Conservation (phyloP, 2,329 filamentous ascomycete species). For the Paecilomyces fulvus region DNA sequence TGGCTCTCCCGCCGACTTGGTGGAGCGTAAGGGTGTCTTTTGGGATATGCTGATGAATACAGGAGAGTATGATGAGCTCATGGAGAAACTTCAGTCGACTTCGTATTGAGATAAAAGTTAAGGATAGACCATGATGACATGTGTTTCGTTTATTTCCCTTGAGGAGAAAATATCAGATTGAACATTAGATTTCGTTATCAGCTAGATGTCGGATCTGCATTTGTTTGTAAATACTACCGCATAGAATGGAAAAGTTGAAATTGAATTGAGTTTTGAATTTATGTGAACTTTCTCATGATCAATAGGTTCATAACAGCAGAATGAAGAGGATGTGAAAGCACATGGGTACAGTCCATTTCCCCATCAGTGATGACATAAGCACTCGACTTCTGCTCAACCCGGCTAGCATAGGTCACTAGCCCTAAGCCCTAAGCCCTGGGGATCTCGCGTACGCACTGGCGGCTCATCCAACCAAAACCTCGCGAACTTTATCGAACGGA, state of each 20-base stretch:
- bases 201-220: no score
- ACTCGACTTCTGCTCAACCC: not conserved
- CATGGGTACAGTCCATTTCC: not conserved
- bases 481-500: conserved; percentile 13
- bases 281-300: no score
- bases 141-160: not conserved
- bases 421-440: conserved; percentile 33
- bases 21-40: conserved; percentile 13
- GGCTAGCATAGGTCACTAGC: conserved; percentile 6
- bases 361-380: not conserved
- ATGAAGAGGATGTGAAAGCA: not conserved
- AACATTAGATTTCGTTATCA: not conserved
- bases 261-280: no score
- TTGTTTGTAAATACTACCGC: no score
- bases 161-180: not conserved
- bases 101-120: not conserved
- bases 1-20: conserved; percentile 13
- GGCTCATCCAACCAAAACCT: conserved; percentile 25
- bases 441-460: conserved; percentile 28
- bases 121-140: not conserved
- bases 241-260: no score
- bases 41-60: conserved; percentile 19
- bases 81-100: conserved; percentile 9
- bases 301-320: not conserved
- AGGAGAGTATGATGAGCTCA: conserved; percentile 18